These are phyloP conservation scores for Naematelia encephala DNA, from an alignment of 768 basidiomycete species.

Conservation along the genomic window DNA sequence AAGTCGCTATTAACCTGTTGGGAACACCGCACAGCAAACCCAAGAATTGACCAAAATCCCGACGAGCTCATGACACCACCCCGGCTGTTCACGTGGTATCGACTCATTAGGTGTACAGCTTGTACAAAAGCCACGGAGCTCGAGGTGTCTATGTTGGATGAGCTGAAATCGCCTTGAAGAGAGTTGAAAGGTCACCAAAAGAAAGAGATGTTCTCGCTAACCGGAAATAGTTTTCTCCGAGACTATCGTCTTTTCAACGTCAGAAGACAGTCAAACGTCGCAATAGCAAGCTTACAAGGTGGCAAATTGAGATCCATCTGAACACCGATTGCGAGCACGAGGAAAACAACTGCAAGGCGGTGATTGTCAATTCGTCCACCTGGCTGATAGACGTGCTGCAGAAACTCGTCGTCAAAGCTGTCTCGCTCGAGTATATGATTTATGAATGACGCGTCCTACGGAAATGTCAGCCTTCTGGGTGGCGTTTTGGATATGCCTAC, in stretches of 20 bases:
- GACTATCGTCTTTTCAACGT: not conserved
- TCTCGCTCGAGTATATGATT: conserved; percentile 5
- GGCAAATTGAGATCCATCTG: not conserved
- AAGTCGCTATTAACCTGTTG: not conserved
- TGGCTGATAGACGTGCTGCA: not conserved
- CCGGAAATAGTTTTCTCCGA: conserved; percentile 1
- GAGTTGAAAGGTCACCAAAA: not conserved
- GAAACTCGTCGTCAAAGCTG: not conserved
- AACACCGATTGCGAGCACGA: conserved; percentile 7
- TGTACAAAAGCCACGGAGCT: conserved; percentile 10
- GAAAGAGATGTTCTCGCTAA: conserved; percentile 2
- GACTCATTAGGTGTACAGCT: conserved; percentile 10
- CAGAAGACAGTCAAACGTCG: not conserved
- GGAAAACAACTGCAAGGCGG: conserved; percentile 3
- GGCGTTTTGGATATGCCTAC: not conserved
- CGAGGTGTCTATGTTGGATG: conserved; percentile 2
- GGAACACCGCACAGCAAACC: conserved; percentile 4
- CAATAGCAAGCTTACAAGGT: conserved; percentile 1
- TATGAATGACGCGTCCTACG: conserved; percentile 5
- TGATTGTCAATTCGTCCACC: conserved; percentile 7
- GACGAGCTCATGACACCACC: not conserved
- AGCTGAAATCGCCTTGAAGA: not conserved
- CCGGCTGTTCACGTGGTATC: conserved; percentile 7
- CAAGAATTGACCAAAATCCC: conserved; percentile 7
- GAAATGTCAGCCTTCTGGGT: not conserved